Evolutionary conservation across 768 basidiomycete species (phyloP).

Genomic region (Tephrocybe sp.): DNA sequence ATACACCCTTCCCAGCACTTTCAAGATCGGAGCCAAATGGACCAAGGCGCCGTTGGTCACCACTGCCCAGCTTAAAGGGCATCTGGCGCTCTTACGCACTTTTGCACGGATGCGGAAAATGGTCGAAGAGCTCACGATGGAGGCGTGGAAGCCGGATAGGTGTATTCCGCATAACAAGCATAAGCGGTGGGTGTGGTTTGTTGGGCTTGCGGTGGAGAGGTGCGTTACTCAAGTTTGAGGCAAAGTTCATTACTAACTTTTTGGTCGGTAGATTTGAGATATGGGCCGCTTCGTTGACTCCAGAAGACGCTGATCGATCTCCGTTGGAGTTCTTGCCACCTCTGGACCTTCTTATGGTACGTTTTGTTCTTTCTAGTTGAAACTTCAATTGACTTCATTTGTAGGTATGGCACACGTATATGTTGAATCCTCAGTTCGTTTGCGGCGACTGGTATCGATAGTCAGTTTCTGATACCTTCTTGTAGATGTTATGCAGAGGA

Average conservation of each 20-base stretch:
- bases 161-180: neutral
- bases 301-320: neutral
- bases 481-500: no score
- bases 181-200: constrained; percentile 16
- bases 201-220: constrained; percentile 15
- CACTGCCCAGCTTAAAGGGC: constrained; percentile 11
- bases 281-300: constrained; percentile 9
- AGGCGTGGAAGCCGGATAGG: neutral
- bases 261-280: constrained; percentile 5
- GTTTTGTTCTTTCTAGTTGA: neutral
- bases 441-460: no score
- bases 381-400: neutral
- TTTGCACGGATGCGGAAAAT: constrained; percentile 5
- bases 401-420: neutral
- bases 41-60: constrained; percentile 9
- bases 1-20: neutral
- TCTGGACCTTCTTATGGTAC: neutral
- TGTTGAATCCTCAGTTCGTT: neutral
- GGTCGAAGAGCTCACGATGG: neutral
- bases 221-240: neutral
- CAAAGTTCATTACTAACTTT: no score
- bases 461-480: no score
- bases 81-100: constrained; percentile 12
- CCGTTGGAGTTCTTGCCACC: constrained; percentile 9
- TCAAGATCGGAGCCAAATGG: neutral